Evolutionary conservation across 179 eudicot species (phyloP).

Genomic region (Amaranthus tricolor): DNA sequence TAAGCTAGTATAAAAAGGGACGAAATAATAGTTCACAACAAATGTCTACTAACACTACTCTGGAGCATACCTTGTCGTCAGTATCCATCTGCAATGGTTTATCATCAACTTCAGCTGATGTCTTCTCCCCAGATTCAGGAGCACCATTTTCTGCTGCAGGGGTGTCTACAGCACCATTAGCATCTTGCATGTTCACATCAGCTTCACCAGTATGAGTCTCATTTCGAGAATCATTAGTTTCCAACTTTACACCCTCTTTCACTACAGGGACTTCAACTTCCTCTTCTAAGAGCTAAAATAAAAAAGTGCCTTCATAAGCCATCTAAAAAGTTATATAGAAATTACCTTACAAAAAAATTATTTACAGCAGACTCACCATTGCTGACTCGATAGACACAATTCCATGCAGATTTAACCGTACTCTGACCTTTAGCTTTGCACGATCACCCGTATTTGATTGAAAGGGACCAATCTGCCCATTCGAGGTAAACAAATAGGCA

Average conservation of each 20-base stretch:
- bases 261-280: constrained; percentile 75
- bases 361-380: constrained; percentile 45
- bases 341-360: neutral
- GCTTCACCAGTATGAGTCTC: constrained; percentile 39
- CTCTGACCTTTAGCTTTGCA: constrained; percentile 81
- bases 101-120: constrained; percentile 55
- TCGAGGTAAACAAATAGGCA: neutral
- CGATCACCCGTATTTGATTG: constrained; percentile 68
- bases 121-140: constrained; percentile 56
- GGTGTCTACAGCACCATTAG: constrained; percentile 40
- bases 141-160: constrained; percentile 65
- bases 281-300: constrained; percentile 74
- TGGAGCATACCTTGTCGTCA: constrained; percentile 53
- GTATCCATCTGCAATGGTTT: constrained; percentile 76
- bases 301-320: neutral
- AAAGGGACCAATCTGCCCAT: constrained; percentile 82
- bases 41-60: no score
- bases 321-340: neutral
- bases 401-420: constrained; percentile 76
- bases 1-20: neutral
- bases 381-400: constrained; percentile 85
- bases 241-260: constrained; percentile 62
- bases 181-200: constrained; percentile 82
- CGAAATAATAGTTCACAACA: neutral
- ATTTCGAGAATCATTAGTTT: constrained; percentile 53